Base-by-base conservation (phyloP, 2,329 filamentous ascomycete species). In the Aspergillus thermomutatus region DNA sequence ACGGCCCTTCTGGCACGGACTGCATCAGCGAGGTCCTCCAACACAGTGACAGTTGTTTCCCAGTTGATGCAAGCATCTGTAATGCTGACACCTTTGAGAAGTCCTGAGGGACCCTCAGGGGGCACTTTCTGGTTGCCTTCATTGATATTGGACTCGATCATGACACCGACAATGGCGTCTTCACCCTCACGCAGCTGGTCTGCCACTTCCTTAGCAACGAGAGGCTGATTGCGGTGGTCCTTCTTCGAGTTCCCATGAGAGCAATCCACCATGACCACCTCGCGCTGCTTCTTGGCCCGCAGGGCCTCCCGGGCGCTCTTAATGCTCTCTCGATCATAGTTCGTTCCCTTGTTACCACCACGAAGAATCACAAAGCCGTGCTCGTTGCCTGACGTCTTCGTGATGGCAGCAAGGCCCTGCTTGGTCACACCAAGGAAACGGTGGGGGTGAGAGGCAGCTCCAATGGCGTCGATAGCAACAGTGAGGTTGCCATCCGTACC, bases 341-440 rank as follows among this genome's bases (percentile, higher is more conserved):
- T 99, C 65, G 94, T 92, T 11, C 94, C 94, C 76, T 87, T 90
- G 69, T 86, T 93, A 61, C 94, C 94, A 63, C 94, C 94, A 60
- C 94, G 87, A 59, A 99, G 82, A 70, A 99, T 97, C 52, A 97
- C 91, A 72, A 99, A 99, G 71, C 94, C 95, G 77, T 99, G 91
- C 78, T 96, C 90, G 75, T 99, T 99, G 54, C 94, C 94, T 56
- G 84, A 85, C 17, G 94, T 99, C 75, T 91, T 87, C 50, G 92
- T 96, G 67, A 99, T 97, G 60, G 94, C 92, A 48, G 93, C 94
- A 60, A 97, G 82, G 59, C 94, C 94, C 72, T 96, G 92, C 83
- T 99, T 99, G 31, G 94, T 99, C 50, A 99, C 94, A 77, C 92
- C 93, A 83, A 99, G 89, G 82, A 99, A 99, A 81, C 97, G 93